phyloP scores from a whole-genome alignment of 2,329 filamentous ascomycete genomes.

The Huntiella omanensis region DNA sequence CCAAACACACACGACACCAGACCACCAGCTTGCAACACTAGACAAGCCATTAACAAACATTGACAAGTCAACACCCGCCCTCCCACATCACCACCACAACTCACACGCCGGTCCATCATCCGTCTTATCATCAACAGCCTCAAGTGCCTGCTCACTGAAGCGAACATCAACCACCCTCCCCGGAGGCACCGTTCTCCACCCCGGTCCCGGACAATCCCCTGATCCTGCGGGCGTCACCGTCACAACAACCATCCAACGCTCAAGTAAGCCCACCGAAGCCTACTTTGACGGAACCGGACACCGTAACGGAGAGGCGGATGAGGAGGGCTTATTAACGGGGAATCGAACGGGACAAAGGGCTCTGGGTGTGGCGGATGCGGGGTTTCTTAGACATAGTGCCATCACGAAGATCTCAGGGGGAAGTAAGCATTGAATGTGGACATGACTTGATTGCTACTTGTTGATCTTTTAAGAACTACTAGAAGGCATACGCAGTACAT shows the following conservation, averaged over 20 bases:
- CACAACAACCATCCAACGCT: constrained; percentile 21
- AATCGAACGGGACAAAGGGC: background rate
- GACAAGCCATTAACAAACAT: constrained; percentile 4
- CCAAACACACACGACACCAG: no score
- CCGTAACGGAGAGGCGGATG: background rate
- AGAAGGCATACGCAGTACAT: no score
- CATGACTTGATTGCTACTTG: background rate
- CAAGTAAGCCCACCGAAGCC: constrained; percentile 16
- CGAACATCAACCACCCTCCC: background rate
- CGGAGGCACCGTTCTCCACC: background rate
- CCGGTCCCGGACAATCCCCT: background rate
- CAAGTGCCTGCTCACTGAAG: constrained; percentile 3
- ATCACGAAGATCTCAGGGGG: background rate
- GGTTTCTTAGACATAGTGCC: background rate
- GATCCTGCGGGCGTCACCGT: constrained; percentile 16
- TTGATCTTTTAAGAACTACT: no score
- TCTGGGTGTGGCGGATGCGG: background rate
- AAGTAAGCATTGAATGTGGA: background rate
- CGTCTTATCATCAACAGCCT: background rate
- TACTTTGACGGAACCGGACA: constrained; percentile 1
- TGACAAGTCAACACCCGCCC: constrained; percentile 1
- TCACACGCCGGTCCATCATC: background rate
- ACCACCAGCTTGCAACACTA: no score
- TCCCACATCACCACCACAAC: background rate
- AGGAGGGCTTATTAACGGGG: constrained; percentile 7